Conservation (phyloP, 768 basidiomycete genomes). For the Boletus pseudo-olivaceus region DNA sequence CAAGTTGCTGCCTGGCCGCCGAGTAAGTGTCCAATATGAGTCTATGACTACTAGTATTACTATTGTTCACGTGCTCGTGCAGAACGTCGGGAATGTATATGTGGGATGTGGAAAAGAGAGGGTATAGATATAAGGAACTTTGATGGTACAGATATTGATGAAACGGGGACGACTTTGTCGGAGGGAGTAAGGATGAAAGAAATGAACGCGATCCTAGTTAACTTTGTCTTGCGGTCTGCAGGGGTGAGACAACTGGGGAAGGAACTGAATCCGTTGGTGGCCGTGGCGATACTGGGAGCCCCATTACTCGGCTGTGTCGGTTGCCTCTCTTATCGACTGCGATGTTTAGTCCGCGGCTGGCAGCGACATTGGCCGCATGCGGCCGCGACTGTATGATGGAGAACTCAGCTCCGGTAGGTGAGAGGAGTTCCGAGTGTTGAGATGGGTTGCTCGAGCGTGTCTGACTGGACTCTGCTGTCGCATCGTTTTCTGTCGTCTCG, state of each 20-base stretch:
- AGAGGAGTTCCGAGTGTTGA: constrained; percentile 22
- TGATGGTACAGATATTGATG: constrained; percentile 12
- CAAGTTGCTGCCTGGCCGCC: not conserved
- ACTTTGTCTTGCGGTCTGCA: constrained; percentile 26
- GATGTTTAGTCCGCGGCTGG: constrained; percentile 69
- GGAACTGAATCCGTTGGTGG: constrained; percentile 13
- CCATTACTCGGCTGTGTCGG: constrained; percentile 61
- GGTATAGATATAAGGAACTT: constrained; percentile 28
- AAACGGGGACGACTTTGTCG: not conserved
- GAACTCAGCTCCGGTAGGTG: constrained; percentile 21
- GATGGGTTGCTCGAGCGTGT: constrained; percentile 39
- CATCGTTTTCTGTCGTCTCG: constrained; percentile 63
- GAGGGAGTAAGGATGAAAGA: not conserved
- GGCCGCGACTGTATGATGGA: constrained; percentile 39
- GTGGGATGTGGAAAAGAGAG: constrained; percentile 7
- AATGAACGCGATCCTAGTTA: constrained; percentile 5
- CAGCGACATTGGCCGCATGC: constrained; percentile 58
- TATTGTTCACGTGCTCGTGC: not conserved
- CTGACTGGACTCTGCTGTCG: constrained; percentile 40
- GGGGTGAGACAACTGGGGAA: constrained; percentile 16
- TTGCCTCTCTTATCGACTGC: constrained; percentile 54
- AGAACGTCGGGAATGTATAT: constrained; percentile 15
- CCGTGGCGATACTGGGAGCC: constrained; percentile 51
- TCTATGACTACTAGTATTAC: not conserved
- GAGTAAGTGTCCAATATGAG: not conserved